Evolutionary conservation across 2,329 filamentous ascomycete genomes (phyloP).

Genomic region (Fusarium sp.): DNA sequence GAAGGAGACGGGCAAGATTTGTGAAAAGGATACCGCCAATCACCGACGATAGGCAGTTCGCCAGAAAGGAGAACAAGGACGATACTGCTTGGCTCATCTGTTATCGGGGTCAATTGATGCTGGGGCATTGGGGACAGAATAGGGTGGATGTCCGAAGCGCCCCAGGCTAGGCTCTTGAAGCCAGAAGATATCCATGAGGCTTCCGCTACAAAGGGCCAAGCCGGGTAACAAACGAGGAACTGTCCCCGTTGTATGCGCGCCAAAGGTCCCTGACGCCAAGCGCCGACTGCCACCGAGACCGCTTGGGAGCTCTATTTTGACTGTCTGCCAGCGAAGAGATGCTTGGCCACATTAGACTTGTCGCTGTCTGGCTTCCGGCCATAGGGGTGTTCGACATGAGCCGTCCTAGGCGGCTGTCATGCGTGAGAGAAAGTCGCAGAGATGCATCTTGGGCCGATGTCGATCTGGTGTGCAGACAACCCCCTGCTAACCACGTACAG

Average conservation of each 20-base stretch:
- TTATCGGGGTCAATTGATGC: slow-evolving; percentile 18
- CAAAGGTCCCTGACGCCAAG: slow-evolving; percentile 30
- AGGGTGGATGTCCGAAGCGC: slow-evolving; percentile 24
- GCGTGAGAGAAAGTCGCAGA: neutral
- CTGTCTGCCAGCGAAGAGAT: slow-evolving; percentile 1
- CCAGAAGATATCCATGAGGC: slow-evolving; percentile 11
- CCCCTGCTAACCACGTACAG: slow-evolving; percentile 20
- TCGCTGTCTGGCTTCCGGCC: neutral
- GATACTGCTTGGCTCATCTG: neutral
- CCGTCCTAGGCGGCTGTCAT: neutral
- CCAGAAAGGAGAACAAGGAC: neutral
- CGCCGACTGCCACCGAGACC: slow-evolving; percentile 4
- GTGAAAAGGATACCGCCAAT: neutral
- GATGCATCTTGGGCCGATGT: slow-evolving; percentile 10
- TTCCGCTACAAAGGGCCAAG: slow-evolving; percentile 5
- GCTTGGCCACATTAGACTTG: slow-evolving; percentile 7
- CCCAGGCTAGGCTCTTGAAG: slow-evolving; percentile 20
- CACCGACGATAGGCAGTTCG: neutral
- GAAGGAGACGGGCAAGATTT: slow-evolving; percentile 35
- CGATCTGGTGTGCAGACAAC: slow-evolving; percentile 27
- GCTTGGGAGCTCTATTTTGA: neutral
- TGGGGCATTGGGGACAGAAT: slow-evolving; percentile 21
- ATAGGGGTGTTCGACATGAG: neutral
- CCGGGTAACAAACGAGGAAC: slow-evolving; percentile 18
- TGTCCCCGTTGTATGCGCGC: slow-evolving; percentile 14